phyloP scores from a whole-genome alignment of 805 yeast species.

The Starmerella apicola region DNA sequence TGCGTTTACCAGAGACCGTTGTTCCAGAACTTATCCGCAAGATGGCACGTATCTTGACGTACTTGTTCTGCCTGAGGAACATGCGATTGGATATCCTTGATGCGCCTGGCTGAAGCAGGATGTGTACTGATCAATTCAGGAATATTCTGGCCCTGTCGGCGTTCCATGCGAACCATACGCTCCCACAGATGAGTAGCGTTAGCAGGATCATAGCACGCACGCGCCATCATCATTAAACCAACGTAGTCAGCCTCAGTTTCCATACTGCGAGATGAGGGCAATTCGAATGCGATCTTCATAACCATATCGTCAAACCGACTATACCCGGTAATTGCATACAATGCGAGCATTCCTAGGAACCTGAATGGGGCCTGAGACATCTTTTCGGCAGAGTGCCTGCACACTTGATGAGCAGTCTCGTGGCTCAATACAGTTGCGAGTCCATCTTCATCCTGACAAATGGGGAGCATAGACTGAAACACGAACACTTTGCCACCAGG shows the following conservation, averaged over 20 bases:
- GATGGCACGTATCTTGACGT: constrained; percentile 5
- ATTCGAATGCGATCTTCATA: constrained; percentile 42
- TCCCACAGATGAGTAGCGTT: constrained; percentile 72
- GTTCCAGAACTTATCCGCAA: not conserved
- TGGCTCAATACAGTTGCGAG: constrained; percentile 91
- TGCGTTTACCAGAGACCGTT: too few relatives aligned
- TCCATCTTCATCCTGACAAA: constrained; percentile 76
- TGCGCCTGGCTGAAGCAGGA: constrained; percentile 70
- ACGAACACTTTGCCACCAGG: constrained; percentile 96
- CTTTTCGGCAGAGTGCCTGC: constrained; percentile 81
- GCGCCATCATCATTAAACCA: constrained; percentile 82
- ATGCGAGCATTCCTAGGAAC: constrained; percentile 37
- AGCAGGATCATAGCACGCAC: constrained; percentile 72
- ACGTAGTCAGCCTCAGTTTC: constrained; percentile 94
- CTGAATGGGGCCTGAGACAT: constrained; percentile 66
- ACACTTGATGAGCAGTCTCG: constrained; percentile 88
- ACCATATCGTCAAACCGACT: constrained; percentile 41
- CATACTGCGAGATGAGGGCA: constrained; percentile 87
- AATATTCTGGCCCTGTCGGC: constrained; percentile 24
- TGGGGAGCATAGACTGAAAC: constrained; percentile 61
- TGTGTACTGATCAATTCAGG: constrained; percentile 76
- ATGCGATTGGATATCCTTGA: constrained; percentile 57
- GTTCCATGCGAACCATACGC: constrained; percentile 53
- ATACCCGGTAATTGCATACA: constrained; percentile 54
- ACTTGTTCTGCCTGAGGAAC: constrained; percentile 30